phyloP scores from a whole-genome alignment of 1,284 basidiomycete species.

The Leccinum subrobustum region DNA sequence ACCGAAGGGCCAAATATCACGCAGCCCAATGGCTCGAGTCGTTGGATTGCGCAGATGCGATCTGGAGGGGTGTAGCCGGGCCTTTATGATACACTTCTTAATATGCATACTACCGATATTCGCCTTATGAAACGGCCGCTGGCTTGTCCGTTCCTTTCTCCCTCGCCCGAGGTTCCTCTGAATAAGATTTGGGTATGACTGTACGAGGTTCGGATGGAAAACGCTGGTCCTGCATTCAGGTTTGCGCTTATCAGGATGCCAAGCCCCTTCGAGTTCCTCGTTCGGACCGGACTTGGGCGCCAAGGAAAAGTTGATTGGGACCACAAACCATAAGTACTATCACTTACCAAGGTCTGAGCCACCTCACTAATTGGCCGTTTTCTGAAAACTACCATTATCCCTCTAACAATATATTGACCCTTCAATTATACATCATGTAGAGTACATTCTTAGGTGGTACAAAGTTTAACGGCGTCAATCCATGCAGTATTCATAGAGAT shows the following conservation, averaged over 20 bases:
- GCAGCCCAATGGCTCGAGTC: slow-evolving; percentile 62
- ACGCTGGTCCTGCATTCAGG: no score
- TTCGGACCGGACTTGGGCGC: no score
- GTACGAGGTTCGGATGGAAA: no score
- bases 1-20: slow-evolving; percentile 49
- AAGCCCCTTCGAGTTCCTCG: no score
- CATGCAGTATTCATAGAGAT: neutral
- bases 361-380: no score
- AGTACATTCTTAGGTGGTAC: no score
- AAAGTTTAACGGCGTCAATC: no score
- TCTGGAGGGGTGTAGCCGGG: slow-evolving; percentile 28
- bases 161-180: neutral
- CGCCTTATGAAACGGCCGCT: neutral
- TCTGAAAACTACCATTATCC: no score
- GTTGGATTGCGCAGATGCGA: slow-evolving; percentile 52
- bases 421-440: no score
- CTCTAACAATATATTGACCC: no score
- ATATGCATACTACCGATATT: neutral
- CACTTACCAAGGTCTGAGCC: neutral
- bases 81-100: neutral
- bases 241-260: no score
- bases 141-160: neutral
- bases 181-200: neutral
- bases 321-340: neutral
- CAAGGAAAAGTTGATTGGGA: no score